phyloP scores from a whole-genome alignment of 345 rosid genomes.

The Pugionium cornutum region DNA sequence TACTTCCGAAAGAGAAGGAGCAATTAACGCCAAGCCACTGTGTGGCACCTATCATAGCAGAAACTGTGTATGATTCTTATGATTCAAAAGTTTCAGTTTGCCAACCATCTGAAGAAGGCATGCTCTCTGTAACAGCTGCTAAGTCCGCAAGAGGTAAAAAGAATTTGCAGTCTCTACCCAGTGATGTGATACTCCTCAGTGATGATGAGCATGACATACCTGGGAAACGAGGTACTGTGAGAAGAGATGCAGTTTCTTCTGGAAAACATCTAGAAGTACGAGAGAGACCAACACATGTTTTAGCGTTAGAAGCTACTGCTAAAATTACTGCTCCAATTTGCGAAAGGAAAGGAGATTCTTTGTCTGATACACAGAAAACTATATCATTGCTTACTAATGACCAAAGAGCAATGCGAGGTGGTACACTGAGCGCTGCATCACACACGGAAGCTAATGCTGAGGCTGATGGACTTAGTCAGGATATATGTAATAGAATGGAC shows the following conservation, averaged over 20 bases:
- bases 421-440: constrained; percentile 36
- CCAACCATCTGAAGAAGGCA: constrained; percentile 48
- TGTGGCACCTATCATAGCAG: constrained; percentile 37
- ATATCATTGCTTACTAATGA: constrained; percentile 41
- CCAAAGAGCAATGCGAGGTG: constrained; percentile 41
- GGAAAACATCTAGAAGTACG: constrained; percentile 28
- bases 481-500: constrained; percentile 40
- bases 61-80: constrained; percentile 34
- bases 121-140: constrained; percentile 34
- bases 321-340: constrained; percentile 30
- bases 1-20: constrained; percentile 44
- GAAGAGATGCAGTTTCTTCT: constrained; percentile 26
- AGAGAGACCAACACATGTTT: constrained; percentile 32
- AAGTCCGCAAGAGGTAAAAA: constrained; percentile 43
- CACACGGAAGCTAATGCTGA: constrained; percentile 40
- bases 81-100: constrained; percentile 40
- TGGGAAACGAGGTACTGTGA: constrained; percentile 46
- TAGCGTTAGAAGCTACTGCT: constrained; percentile 35
- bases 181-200: constrained; percentile 71
- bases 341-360: constrained; percentile 39
- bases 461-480: constrained; percentile 38
- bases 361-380: constrained; percentile 41
- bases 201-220: constrained; percentile 70
- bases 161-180: constrained; percentile 38
- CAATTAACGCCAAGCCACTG: constrained; percentile 23